Percentiles rank a stretch among this genome's conserved stretches.
These are phyloP conservation scores for Plasmodium gaboni DNA, from an alignment of 169 alveolate species.

Conservation along the genomic window DNA sequence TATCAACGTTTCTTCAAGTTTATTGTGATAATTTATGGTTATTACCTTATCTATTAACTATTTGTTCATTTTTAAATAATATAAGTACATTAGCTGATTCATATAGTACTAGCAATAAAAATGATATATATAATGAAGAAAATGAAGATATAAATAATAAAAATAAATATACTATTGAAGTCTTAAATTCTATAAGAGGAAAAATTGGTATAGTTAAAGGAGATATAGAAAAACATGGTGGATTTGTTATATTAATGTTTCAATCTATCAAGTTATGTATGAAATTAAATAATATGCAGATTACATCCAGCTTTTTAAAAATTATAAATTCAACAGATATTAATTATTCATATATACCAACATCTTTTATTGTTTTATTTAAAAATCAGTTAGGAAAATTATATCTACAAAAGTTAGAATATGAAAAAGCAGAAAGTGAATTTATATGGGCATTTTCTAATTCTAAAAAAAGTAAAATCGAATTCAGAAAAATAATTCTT, in stretches of 20 bases:
- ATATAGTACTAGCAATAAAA: slow-evolving; percentile 22
- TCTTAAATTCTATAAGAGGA: slow-evolving; percentile 79
- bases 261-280: slow-evolving; percentile 80
- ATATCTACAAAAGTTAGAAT: slow-evolving; percentile 79
- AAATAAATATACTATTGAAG: slow-evolving; percentile 74
- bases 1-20: slow-evolving; percentile 23
- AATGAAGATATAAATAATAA: slow-evolving; percentile 52
- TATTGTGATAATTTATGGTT: slow-evolving; percentile 46
- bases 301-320: slow-evolving; percentile 79
- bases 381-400: slow-evolving; percentile 78
- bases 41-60: slow-evolving; percentile 29
- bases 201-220: slow-evolving; percentile 78
- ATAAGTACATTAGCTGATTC: slow-evolving; percentile 52
- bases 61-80: slow-evolving; percentile 35
- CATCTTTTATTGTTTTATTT: slow-evolving; percentile 77
- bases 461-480: slow-evolving; percentile 28
- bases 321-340: slow-evolving; percentile 78
- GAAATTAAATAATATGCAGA: slow-evolving; percentile 82
- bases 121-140: slow-evolving; percentile 48
- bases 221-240: slow-evolving; percentile 77
- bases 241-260: slow-evolving; percentile 78
- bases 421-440: slow-evolving; percentile 78
- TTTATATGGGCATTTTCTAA: slow-evolving; percentile 80
- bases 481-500: slow-evolving; percentile 37
- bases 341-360: slow-evolving; percentile 68